phyloP scores from a whole-genome alignment of 108 stramenopile genomes.

The Nitzschia sp. region DNA sequence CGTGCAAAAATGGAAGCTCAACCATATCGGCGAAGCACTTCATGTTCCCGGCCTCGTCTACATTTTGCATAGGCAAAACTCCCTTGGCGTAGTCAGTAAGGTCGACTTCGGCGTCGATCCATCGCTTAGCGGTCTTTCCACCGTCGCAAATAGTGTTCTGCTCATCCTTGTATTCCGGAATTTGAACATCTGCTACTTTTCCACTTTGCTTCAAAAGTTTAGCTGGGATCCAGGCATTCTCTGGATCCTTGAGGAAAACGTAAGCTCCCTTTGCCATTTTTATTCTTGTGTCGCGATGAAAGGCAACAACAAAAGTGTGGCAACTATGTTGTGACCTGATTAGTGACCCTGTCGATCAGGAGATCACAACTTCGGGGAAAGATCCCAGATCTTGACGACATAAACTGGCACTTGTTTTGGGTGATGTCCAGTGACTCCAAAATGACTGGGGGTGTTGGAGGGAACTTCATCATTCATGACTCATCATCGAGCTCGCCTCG shows the following conservation, averaged over 20 bases:
- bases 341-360: conserved; percentile 10
- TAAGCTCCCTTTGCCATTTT: conserved; percentile 34
- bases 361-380: conserved; percentile 4
- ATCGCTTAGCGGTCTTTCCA: conserved; percentile 59
- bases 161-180: conserved; percentile 43
- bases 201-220: conserved; percentile 35
- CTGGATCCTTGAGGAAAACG: conserved; percentile 70
- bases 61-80: conserved; percentile 75
- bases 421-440: conserved; percentile 1
- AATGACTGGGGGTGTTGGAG: no score
- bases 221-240: conserved; percentile 80
- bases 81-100: conserved; percentile 50
- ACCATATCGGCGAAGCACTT: conserved; percentile 76
- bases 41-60: conserved; percentile 49
- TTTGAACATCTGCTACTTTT: conserved; percentile 47
- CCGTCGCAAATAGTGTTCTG: conserved; percentile 41
- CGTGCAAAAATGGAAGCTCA: conserved; percentile 86
- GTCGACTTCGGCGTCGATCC: conserved; percentile 51
- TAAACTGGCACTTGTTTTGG: conserved; percentile 18
- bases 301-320: conserved; percentile 1
- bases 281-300: conserved; percentile 6
- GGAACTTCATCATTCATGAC: no score
- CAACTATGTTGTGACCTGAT: conserved; percentile 15
- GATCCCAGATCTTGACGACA: conserved; percentile 24
- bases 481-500: no score